Evolutionary conservation across 2,329 filamentous ascomycete genomes (phyloP).

Genomic region (Clarireedia monteithiana): DNA sequence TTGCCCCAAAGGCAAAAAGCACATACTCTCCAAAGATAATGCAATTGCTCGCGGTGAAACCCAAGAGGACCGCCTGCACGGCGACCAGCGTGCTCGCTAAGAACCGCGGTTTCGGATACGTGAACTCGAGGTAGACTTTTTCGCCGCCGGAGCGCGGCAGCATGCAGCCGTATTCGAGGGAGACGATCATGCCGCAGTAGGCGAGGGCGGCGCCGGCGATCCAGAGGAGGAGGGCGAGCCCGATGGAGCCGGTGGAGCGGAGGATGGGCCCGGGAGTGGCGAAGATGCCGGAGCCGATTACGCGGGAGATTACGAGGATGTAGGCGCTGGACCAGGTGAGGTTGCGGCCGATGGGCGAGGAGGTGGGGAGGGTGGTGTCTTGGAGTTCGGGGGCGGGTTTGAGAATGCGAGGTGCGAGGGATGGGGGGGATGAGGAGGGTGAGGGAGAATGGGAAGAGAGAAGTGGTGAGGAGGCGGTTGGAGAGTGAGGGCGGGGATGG

Average conservation of each 20-base stretch:
- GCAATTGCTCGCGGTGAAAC: conserved; percentile 44
- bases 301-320: conserved; percentile 25
- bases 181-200: conserved; percentile 36
- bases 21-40: conserved; percentile 45
- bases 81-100: conserved; percentile 45
- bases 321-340: conserved; percentile 23
- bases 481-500: neutral
- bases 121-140: conserved; percentile 46
- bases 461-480: conserved; percentile 9
- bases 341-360: conserved; percentile 46
- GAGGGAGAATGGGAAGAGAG: conserved; percentile 9
- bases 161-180: conserved; percentile 39
- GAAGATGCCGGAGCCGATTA: conserved; percentile 25
- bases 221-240: conserved; percentile 47
- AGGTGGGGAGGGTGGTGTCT: conserved; percentile 52
- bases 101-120: conserved; percentile 43
- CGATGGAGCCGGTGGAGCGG: conserved; percentile 56
- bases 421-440: conserved; percentile 1
- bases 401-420: conserved; percentile 1
- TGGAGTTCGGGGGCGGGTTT: conserved; percentile 36
- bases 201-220: conserved; percentile 39
- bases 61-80: conserved; percentile 41
- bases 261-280: conserved; percentile 56
- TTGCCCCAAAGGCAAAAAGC: conserved; percentile 35
- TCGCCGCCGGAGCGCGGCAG: conserved; percentile 42